These are phyloP conservation scores for Fusarium pininemorale DNA, from an alignment of 2,329 filamentous ascomycete genomes.

Conservation along the genomic window DNA sequence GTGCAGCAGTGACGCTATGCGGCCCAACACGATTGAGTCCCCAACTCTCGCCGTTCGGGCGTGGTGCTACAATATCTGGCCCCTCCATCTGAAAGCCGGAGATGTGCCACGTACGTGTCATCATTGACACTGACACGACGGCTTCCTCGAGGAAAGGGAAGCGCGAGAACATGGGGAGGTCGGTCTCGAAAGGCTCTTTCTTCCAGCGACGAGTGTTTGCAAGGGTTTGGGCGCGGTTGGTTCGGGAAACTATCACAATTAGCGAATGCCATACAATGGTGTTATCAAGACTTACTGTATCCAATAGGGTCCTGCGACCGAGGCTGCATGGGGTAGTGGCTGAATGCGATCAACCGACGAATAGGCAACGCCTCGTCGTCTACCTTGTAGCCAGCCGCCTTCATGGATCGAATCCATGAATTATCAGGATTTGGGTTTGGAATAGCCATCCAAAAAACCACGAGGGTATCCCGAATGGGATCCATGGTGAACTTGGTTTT, in stretches of 20 bases:
- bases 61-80: background rate
- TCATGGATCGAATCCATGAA: background rate
- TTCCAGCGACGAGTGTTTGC: background rate
- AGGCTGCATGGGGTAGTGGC: background rate
- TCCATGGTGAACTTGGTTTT: background rate
- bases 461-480: background rate
- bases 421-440: background rate
- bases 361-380: background rate
- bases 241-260: background rate
- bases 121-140: background rate
- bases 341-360: background rate
- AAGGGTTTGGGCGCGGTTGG: background rate
- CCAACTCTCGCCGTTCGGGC: background rate
- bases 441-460: background rate
- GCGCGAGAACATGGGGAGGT: background rate
- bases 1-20: background rate
- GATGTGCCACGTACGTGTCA: background rate
- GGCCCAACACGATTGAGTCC: background rate
- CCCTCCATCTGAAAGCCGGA: background rate
- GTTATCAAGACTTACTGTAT: background rate
- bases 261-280: background rate
- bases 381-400: background rate
- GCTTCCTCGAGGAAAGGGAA: background rate
- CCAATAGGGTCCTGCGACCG: background rate
- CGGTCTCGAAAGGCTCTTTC: background rate